phyloP scores from a whole-genome alignment of 176 grass and related monocot species.

The Poa annua region DNA sequence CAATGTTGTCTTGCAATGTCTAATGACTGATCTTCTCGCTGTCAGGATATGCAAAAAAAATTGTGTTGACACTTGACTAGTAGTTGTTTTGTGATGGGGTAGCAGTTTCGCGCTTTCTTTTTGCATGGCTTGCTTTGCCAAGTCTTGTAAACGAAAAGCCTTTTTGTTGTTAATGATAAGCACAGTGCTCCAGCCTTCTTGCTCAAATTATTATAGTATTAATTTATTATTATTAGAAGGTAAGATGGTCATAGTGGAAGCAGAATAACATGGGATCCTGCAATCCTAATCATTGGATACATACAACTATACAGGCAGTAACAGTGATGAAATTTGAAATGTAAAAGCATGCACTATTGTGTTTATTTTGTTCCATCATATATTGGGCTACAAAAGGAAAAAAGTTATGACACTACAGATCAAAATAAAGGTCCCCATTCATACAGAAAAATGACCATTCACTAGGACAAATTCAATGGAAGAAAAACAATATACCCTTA shows the following conservation, averaged over 20 bases:
- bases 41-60: too few species aligned
- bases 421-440: neutral
- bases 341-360: neutral
- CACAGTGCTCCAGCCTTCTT: neutral
- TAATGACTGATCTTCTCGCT: neutral
- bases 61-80: neutral
- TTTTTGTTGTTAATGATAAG: neutral
- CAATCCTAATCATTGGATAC: neutral
- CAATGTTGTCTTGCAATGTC: too few species aligned
- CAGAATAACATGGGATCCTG: too few species aligned
- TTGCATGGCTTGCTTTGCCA: neutral
- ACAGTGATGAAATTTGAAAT: neutral
- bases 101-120: neutral
- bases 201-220: neutral
- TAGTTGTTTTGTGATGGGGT: neutral
- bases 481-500: neutral
- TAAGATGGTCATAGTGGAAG: too few species aligned
- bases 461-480: conserved; percentile 22
- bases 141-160: neutral
- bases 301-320: neutral
- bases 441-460: neutral
- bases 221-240: too few species aligned
- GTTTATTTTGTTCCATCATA: neutral
- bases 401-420: neutral
- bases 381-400: neutral